Evolutionary conservation across 129 eudicot species (phyloP).

Genomic region (Artemisia tridentata): DNA sequence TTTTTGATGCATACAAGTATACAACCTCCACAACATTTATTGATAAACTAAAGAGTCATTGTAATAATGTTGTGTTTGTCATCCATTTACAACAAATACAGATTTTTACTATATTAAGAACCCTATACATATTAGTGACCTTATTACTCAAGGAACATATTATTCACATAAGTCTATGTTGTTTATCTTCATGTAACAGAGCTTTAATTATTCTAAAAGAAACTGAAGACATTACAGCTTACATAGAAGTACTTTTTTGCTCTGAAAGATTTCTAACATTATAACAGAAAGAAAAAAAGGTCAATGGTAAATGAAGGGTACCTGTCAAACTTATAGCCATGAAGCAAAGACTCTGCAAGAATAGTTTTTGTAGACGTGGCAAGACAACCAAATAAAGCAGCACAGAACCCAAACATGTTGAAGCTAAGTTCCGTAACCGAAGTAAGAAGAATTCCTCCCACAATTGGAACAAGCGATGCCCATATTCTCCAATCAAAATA

Average conservation of each 20-base stretch:
- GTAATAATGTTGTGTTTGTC: too few species aligned
- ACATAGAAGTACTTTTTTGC: neutral
- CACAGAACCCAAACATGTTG: conserved; percentile 80
- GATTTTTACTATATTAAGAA: neutral
- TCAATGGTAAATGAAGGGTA: conserved; percentile 25
- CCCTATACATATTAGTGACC: neutral
- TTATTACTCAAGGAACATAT: neutral
- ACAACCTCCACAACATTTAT: too few species aligned
- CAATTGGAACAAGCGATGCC: conserved; percentile 90
- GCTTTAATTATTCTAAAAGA: neutral
- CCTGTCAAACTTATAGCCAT: conserved; percentile 99
- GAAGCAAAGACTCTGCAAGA: conserved; percentile 91
- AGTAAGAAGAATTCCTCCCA: conserved; percentile 94
- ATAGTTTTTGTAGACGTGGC: conserved; percentile 98
- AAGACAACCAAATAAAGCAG: conserved; percentile 96
- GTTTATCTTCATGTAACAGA: neutral
- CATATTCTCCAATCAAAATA: conserved; percentile 88
- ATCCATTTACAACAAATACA: neutral
- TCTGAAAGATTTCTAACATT: conserved; percentile 1
- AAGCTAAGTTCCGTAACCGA: conserved; percentile 95
- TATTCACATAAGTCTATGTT: neutral
- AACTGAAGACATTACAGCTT: neutral
- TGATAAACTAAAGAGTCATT: too few species aligned
- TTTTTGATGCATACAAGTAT: too few species aligned
- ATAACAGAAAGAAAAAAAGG: neutral